A percentile compares a stretch with the other conserved stretches of the same genome.
phyloP scores from a whole-genome alignment of 352 stramenopile species.

The Thalassiosira livingstoniorum region DNA sequence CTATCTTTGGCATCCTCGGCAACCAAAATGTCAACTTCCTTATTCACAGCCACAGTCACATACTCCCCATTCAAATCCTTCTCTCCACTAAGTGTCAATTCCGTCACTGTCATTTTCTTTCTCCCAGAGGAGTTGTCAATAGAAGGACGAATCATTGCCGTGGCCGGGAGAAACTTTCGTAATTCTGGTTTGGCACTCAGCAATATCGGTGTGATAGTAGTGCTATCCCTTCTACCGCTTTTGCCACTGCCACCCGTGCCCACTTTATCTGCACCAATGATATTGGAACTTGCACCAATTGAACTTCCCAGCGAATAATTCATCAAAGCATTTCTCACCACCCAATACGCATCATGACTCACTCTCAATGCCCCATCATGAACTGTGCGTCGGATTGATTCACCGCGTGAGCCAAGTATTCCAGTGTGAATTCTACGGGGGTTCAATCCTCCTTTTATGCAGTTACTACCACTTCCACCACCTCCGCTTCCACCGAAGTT shows the following conservation, averaged over 20 bases:
- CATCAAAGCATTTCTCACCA: conserved; percentile 52
- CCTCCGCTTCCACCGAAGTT: too few species aligned
- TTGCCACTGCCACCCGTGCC: too few species aligned
- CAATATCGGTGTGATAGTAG: background rate
- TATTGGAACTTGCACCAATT: background rate
- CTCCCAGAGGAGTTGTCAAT: conserved; percentile 9
- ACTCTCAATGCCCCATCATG: conserved; percentile 72
- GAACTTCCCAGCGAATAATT: conserved; percentile 36
- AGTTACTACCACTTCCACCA: background rate
- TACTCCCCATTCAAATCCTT: too few species aligned
- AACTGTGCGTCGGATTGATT: conserved; percentile 68
- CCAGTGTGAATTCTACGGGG: conserved; percentile 69
- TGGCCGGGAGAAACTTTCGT: conserved; percentile 41
- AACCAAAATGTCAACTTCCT: too few species aligned
- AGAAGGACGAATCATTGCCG: conserved; percentile 46
- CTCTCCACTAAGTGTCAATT: too few species aligned
- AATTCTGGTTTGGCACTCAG: conserved; percentile 47
- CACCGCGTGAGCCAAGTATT: conserved; percentile 61
- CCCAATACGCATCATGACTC: conserved; percentile 52
- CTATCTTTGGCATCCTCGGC: too few species aligned
- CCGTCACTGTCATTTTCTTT: conserved; percentile 37
- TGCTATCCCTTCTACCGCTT: too few species aligned
- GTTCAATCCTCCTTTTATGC: conserved; percentile 68
- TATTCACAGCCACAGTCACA: too few species aligned
- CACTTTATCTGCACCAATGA: background rate